Conservation (phyloP, 441 rosid species). For the Raphanus hybrid region DNA sequence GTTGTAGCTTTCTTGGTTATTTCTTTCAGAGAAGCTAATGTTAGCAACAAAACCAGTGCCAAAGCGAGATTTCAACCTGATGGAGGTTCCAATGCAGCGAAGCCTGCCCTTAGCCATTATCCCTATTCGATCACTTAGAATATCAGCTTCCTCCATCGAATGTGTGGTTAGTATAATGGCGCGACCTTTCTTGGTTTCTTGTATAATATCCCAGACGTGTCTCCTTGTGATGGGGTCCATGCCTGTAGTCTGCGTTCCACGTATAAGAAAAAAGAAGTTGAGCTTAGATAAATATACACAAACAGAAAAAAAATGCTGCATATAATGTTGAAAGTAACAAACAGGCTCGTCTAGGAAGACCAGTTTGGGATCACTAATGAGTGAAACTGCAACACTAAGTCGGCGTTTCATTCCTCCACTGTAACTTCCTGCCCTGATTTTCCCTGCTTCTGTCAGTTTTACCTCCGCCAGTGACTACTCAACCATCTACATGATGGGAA, state of each 20-base stretch:
- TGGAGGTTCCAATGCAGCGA: slow-evolving; percentile 86
- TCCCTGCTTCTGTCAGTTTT: slow-evolving; percentile 63
- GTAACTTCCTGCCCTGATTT: slow-evolving; percentile 79
- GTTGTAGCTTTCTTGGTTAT: slow-evolving; percentile 13
- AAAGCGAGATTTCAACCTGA: slow-evolving; percentile 82
- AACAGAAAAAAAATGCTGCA: background rate
- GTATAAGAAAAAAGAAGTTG: slow-evolving; percentile 9
- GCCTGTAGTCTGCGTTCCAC: slow-evolving; percentile 63
- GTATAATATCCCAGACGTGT: slow-evolving; percentile 88
- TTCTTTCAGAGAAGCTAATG: slow-evolving; percentile 66
- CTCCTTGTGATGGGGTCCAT: slow-evolving; percentile 89
- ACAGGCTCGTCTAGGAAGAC: slow-evolving; percentile 84
- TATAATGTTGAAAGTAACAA: background rate
- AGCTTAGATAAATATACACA: background rate
- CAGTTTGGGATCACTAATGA: slow-evolving; percentile 79
- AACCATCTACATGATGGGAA: slow-evolving; percentile 51
- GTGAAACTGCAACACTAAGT: slow-evolving; percentile 84
- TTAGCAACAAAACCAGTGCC: slow-evolving; percentile 88
- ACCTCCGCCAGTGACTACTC: slow-evolving; percentile 72
- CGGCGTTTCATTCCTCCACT: slow-evolving; percentile 97
- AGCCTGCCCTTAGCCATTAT: slow-evolving; percentile 97
- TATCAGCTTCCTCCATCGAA: slow-evolving; percentile 92
- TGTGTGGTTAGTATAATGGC: slow-evolving; percentile 81
- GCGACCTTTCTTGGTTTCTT: slow-evolving; percentile 72
- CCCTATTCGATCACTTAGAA: slow-evolving; percentile 86